Evolutionary conservation across 2,329 filamentous ascomycete species (phyloP).

Genomic region (Cladosporium sp.): DNA sequence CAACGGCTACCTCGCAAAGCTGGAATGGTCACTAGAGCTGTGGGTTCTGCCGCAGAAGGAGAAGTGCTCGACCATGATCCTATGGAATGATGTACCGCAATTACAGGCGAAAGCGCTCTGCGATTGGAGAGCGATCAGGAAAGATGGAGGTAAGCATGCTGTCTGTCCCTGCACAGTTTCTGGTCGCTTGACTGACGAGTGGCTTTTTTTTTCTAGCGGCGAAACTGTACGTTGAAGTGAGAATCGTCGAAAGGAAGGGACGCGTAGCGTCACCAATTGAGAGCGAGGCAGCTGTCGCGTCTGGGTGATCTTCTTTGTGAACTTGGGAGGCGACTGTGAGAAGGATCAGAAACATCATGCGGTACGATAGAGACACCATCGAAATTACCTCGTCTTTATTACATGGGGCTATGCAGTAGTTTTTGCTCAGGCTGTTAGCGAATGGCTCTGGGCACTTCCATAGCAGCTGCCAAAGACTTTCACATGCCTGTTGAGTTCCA

Average conservation of each 20-base stretch:
- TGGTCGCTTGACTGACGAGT: not conserved
- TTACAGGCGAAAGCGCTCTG: not conserved
- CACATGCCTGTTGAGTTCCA: too few species aligned
- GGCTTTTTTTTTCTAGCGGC: not conserved
- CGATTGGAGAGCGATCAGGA: not conserved
- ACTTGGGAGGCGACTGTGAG: too few species aligned
- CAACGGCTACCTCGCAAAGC: not conserved
- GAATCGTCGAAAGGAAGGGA: not conserved
- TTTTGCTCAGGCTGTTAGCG: too few species aligned
- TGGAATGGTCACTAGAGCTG: constrained; percentile 6
- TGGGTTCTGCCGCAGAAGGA: constrained; percentile 8
- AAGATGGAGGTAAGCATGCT: not conserved
- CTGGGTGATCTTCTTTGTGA: not conserved
- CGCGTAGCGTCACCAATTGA: not conserved
- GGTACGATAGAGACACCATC: too few species aligned
- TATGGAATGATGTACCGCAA: constrained; percentile 7
- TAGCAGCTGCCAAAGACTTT: too few species aligned
- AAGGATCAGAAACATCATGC: too few species aligned
- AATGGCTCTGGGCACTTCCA: too few species aligned
- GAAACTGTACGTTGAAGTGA: constrained; percentile 9
- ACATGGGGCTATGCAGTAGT: too few species aligned
- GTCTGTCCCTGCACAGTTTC: too few species aligned
- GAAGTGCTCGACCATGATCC: not conserved
- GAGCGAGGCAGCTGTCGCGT: not conserved
- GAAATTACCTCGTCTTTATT: too few species aligned